Conservation (phyloP, 2,329 filamentous ascomycete genomes). For the Sarocladium oryzae region DNA sequence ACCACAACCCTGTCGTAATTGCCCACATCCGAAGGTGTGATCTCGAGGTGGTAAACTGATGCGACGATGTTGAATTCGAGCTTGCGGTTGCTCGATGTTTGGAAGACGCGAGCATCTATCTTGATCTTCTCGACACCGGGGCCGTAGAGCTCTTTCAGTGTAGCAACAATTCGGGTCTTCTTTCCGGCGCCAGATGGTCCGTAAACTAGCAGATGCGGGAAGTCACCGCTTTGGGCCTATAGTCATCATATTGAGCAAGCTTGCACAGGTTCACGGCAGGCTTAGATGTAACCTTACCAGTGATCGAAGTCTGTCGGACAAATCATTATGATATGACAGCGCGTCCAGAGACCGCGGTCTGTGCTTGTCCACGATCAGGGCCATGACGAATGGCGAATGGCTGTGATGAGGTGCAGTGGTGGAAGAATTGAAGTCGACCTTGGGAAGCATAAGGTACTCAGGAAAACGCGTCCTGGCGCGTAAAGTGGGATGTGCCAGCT, state of each 20-base stretch:
- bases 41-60: constrained; percentile 96
- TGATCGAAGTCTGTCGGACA: constrained; percentile 80
- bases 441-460: neutral
- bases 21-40: constrained; percentile 93
- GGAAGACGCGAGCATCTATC: constrained; percentile 94
- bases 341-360: constrained; percentile 67
- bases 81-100: constrained; percentile 91
- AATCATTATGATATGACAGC: constrained; percentile 80
- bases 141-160: constrained; percentile 89
- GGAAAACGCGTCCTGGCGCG: constrained; percentile 29
- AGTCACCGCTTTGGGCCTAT: constrained; percentile 93
- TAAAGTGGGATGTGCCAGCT: constrained; percentile 25
- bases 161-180: constrained; percentile 94
- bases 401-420: constrained; percentile 2
- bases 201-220: constrained; percentile 95
- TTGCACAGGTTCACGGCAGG: neutral
- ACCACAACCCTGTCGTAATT: constrained; percentile 95
- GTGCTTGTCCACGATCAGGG: constrained; percentile 66
- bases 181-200: constrained; percentile 95
- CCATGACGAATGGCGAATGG: constrained; percentile 38
- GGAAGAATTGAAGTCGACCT: neutral
- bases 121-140: constrained; percentile 99
- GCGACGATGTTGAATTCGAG: constrained; percentile 99
- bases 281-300: constrained; percentile 51
- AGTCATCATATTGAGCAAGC: constrained; percentile 11